phyloP scores from a whole-genome alignment of 2,329 filamentous ascomycete species.

The Aspergillus sp. region DNA sequence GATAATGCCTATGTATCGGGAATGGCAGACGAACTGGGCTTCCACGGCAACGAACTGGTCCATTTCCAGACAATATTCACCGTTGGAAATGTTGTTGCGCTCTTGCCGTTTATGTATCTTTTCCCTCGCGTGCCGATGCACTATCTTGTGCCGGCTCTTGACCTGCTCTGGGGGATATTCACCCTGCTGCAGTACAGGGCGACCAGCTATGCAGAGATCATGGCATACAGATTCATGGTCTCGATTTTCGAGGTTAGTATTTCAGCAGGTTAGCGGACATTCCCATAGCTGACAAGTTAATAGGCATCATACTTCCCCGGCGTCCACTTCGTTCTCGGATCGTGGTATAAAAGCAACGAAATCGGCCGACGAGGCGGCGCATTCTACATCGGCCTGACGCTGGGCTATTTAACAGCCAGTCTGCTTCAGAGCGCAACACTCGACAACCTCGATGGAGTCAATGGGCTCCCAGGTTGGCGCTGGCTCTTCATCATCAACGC shows the following conservation, averaged over 20 bases:
- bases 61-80: constrained; percentile 43
- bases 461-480: constrained; percentile 26
- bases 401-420: constrained; percentile 24
- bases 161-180: background rate
- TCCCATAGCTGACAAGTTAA: background rate
- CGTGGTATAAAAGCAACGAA: constrained; percentile 26
- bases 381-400: constrained; percentile 22
- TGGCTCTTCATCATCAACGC: constrained; percentile 31
- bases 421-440: constrained; percentile 24
- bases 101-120: constrained; percentile 45
- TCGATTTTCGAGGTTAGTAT: constrained; percentile 28
- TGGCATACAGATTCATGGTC: constrained; percentile 22
- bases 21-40: constrained; percentile 38
- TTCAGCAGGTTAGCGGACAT: no score
- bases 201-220: background rate
- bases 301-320: constrained; percentile 25
- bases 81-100: constrained; percentile 50
- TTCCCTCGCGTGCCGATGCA: constrained; percentile 47
- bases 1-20: constrained; percentile 42
- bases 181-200: background rate
- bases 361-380: constrained; percentile 25
- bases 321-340: constrained; percentile 26
- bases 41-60: constrained; percentile 38
- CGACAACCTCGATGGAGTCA: constrained; percentile 22
- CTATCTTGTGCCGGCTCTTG: constrained; percentile 38